Evolutionary conservation across 2,329 filamentous ascomycete species (phyloP).

Genomic region (Nemania diffusa): DNA sequence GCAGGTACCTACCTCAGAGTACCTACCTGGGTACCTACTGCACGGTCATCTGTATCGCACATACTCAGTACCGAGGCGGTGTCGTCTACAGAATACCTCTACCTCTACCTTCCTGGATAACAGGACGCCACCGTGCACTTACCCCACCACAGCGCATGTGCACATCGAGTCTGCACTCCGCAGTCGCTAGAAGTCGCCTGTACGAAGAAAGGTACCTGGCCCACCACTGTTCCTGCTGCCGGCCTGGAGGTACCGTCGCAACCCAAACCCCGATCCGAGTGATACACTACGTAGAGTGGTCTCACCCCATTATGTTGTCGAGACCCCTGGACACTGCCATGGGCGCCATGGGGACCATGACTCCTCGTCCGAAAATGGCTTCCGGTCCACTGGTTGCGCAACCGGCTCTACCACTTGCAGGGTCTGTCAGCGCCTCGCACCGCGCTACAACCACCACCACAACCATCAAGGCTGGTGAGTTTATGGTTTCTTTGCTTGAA

Average conservation of each 20-base stretch:
- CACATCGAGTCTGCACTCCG: slow-evolving; percentile 26
- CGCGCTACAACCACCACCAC: slow-evolving; percentile 35
- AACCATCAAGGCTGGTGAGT: slow-evolving; percentile 37
- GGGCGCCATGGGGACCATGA: slow-evolving; percentile 36
- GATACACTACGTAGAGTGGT: neutral
- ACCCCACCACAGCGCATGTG: slow-evolving; percentile 18
- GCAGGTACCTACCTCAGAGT: too few species aligned
- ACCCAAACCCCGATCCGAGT: neutral
- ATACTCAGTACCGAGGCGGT: neutral
- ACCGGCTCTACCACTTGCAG: slow-evolving; percentile 36
- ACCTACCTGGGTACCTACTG: too few species aligned
- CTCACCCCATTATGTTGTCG: slow-evolving; percentile 28
- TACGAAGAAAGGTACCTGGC: neutral
- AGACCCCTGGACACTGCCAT: slow-evolving; percentile 34
- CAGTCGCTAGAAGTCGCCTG: slow-evolving; percentile 13
- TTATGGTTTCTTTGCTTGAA: slow-evolving; percentile 28
- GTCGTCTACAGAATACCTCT: neutral
- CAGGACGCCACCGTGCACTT: slow-evolving; percentile 7
- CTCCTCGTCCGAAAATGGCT: slow-evolving; percentile 37
- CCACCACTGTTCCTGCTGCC: neutral
- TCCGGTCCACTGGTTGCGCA: slow-evolving; percentile 37
- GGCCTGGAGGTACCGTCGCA: neutral
- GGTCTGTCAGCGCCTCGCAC: slow-evolving; percentile 22
- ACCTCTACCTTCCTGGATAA: slow-evolving; percentile 1
- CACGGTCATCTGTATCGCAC: neutral